Conservation (phyloP, 305 asterid species). For the Fraxinus paxiana region DNA sequence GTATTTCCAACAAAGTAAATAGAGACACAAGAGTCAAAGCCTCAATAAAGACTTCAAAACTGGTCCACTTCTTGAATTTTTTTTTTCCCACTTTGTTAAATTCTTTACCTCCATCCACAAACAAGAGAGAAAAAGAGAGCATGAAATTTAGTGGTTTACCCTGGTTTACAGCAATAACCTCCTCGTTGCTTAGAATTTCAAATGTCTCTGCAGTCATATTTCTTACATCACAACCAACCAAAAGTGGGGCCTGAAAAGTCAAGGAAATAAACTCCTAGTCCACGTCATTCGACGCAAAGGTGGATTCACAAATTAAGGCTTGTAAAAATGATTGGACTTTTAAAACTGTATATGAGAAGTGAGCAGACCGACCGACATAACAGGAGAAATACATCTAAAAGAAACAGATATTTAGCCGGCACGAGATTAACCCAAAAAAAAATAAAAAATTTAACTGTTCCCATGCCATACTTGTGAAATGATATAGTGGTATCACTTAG, state of each 20-base stretch:
- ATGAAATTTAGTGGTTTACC: constrained; percentile 38
- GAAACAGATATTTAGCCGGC: background rate
- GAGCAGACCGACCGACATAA: background rate
- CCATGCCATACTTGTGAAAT: background rate
- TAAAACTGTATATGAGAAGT: background rate
- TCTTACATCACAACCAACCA: constrained; percentile 90
- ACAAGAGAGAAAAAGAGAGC: constrained; percentile 6
- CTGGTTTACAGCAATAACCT: constrained; percentile 84
- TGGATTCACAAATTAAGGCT: background rate
- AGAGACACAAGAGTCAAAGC: background rate
- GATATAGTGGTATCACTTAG: background rate
- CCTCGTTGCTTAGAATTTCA: constrained; percentile 68
- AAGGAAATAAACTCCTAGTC: constrained; percentile 18
- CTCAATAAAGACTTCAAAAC: background rate
- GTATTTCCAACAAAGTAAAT: background rate
- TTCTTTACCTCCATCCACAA: background rate
- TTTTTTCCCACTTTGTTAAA: background rate
- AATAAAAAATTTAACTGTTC: background rate
- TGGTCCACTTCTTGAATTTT: background rate
- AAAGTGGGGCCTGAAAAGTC: constrained; percentile 67
- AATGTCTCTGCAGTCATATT: constrained; percentile 66
- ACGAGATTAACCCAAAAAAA: background rate
- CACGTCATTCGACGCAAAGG: background rate
- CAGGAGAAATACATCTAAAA: background rate
- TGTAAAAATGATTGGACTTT: background rate